Evolutionary conservation across 192 early-diverging fungal genomes (phyloP).

Genomic region (Podila minutissima): DNA sequence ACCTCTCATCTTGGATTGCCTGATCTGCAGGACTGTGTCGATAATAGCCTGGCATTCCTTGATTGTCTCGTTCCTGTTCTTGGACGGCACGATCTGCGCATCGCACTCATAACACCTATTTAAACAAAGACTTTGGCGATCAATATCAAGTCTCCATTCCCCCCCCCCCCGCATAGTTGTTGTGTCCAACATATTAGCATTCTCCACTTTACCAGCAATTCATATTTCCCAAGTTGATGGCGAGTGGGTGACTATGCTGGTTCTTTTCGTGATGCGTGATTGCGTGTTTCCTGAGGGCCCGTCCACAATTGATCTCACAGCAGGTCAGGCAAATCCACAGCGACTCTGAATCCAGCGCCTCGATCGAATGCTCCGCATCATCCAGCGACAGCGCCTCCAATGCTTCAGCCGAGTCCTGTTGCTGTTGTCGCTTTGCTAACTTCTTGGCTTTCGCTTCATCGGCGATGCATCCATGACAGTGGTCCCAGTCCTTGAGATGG

Average conservation of each 20-base stretch:
- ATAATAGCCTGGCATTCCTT: slow-evolving; percentile 21
- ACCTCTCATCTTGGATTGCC: slow-evolving; percentile 33
- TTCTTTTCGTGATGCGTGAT: slow-evolving; percentile 23
- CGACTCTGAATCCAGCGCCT: slow-evolving; percentile 7
- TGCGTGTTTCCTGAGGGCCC: slow-evolving; percentile 22
- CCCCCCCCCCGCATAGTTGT: too few species aligned
- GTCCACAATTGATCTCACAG: slow-evolving; percentile 46
- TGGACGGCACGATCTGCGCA: slow-evolving; percentile 14
- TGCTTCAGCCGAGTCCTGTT: slow-evolving; percentile 2
- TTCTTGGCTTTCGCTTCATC: slow-evolving; percentile 39
- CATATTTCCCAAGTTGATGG: slow-evolving; percentile 30
- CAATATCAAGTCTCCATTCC: too few species aligned
- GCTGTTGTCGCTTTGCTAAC: not conserved
- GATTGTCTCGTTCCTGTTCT: slow-evolving; percentile 37
- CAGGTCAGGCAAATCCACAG: slow-evolving; percentile 51
- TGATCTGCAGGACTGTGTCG: slow-evolving; percentile 7
- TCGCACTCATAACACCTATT: slow-evolving; percentile 52
- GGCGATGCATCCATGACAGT: slow-evolving; percentile 25
- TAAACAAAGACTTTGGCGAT: not conserved
- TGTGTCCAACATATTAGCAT: too few species aligned
- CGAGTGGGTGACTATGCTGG: slow-evolving; percentile 25
- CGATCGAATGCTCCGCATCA: not conserved
- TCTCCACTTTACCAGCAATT: slow-evolving; percentile 27
- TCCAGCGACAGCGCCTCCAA: not conserved
- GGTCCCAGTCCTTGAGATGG: slow-evolving; percentile 38